Conservation (phyloP, 495 filamentous ascomycete genomes). For the Extremus antarcticus region DNA sequence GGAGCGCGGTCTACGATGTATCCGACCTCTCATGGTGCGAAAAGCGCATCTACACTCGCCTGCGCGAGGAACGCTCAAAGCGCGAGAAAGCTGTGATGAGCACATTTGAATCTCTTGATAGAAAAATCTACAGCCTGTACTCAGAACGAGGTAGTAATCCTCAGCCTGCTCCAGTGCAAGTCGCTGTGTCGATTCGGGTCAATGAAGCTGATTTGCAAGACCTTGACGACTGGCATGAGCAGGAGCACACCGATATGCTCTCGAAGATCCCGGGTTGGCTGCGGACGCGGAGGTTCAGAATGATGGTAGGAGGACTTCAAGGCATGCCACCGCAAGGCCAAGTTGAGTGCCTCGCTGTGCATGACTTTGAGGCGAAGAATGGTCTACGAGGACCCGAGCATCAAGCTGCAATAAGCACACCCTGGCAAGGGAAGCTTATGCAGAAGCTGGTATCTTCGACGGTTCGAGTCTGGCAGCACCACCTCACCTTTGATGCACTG, state of each 20-base stretch:
- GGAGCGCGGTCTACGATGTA: slow-evolving; percentile 72
- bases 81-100: slow-evolving; percentile 66
- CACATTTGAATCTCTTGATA: slow-evolving; percentile 54
- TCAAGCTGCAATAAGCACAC: slow-evolving; percentile 47
- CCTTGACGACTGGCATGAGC: slow-evolving; percentile 54
- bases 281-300: slow-evolving; percentile 53
- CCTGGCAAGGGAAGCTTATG: slow-evolving; percentile 43
- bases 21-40: slow-evolving; percentile 58
- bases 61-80: slow-evolving; percentile 58
- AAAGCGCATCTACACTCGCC: slow-evolving; percentile 52
- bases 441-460: slow-evolving; percentile 46
- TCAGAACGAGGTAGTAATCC: slow-evolving; percentile 35
- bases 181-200: slow-evolving; percentile 50
- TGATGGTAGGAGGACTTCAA: slow-evolving; percentile 36
- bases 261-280: slow-evolving; percentile 66
- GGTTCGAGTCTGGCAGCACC: slow-evolving; percentile 53
- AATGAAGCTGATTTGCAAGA: slow-evolving; percentile 41
- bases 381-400: slow-evolving; percentile 53
- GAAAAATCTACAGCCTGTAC: slow-evolving; percentile 53
- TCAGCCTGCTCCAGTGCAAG: slow-evolving; percentile 48
- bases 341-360: slow-evolving; percentile 51
- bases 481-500: slow-evolving; percentile 55
- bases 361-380: slow-evolving; percentile 58
- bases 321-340: slow-evolving; percentile 30
- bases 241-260: slow-evolving; percentile 63